Conservation (phyloP, 192 early-diverging fungal species). For the Rhizophagus clarus region DNA sequence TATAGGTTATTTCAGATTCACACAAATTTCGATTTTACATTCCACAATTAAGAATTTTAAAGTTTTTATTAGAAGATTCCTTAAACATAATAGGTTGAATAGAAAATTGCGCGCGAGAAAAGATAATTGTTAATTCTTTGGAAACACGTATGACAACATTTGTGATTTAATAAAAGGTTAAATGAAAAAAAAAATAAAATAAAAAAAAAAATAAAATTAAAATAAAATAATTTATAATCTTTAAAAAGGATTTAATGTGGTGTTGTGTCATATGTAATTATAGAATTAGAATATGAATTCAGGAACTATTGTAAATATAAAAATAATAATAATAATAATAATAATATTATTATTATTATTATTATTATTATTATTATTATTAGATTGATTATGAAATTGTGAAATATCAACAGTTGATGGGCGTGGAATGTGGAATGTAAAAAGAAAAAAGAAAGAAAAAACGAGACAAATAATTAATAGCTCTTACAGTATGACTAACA, state of each 20-base stretch:
- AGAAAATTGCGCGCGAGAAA: not conserved
- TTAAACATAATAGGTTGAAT: not conserved
- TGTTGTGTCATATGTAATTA: not conserved
- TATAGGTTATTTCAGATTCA: not conserved
- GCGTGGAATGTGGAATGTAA: not conserved
- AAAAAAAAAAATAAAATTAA: too few species aligned
- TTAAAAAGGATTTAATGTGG: not conserved
- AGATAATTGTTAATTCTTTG: not conserved
- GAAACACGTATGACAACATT: not conserved
- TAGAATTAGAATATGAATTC: not conserved
- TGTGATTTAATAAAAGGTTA: not conserved
- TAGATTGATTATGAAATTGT: not conserved
- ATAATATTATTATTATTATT: too few species aligned
- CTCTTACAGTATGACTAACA: not conserved
- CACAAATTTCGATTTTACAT: not conserved
- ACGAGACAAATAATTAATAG: not conserved
- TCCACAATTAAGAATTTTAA: not conserved
- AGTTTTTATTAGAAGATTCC: not conserved
- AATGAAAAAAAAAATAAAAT: not conserved
- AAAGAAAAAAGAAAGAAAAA: not conserved
- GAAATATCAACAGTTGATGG: not conserved
- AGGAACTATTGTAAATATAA: not conserved
- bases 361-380: too few species aligned
- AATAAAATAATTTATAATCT: too few species aligned
- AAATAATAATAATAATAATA: too few species aligned